Evolutionary conservation across 306 rosid genomes (phyloP), one percentile per base, ranked within the genome.

Genomic region (Fragaria nilgerrensis): DNA sequence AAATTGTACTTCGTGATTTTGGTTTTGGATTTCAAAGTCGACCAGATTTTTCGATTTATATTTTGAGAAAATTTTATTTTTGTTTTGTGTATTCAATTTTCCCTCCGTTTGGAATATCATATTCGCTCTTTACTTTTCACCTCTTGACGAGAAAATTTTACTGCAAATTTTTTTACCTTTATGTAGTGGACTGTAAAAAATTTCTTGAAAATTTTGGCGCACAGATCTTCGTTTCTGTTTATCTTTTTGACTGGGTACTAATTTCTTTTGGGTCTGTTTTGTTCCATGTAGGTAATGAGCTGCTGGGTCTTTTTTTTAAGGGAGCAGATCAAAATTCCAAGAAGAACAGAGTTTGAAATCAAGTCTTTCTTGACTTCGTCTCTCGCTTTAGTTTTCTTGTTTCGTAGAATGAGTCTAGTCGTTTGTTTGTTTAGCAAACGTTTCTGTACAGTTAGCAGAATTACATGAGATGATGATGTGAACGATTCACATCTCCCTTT

Each of bases 381-480:
- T 62, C 22, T 6, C 32, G 9, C 12, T 43, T 11, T 16, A 8
- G 1, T 2, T 11, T 52, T 19, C 43, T 27, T 3, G 19, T 71
- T 49, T 49, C 19, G 56, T 27, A 47, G 78, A 32, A 8, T 3
- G 22, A 62, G 45, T 61, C 45, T 29, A 61, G 70, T 44, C n/a
- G 78, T 61, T 58, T 41, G 78, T 59, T 56, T 43, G 68, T 14
- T 25, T 15, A 43, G 41, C 69, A 25, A 74, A 43, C 39, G 6
- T 41, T 27, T 49, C 45, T 61, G 78, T 75, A 75, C 78, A 44
- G 78, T 75, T 29, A 10, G 16, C 49, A 63, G 34, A 29, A 2
- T 27, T 17, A 44, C 69, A 44, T 73, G 76, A 53, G 50, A 50
- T 22, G 27, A 22, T 41, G 72, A 22, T 43, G 34, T 39, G 50